A percentile compares a stretch with the other conserved stretches of the same genome.
Conservation (phyloP, 192 early-diverging fungal genomes). For the Backusella psychrophila region DNA sequence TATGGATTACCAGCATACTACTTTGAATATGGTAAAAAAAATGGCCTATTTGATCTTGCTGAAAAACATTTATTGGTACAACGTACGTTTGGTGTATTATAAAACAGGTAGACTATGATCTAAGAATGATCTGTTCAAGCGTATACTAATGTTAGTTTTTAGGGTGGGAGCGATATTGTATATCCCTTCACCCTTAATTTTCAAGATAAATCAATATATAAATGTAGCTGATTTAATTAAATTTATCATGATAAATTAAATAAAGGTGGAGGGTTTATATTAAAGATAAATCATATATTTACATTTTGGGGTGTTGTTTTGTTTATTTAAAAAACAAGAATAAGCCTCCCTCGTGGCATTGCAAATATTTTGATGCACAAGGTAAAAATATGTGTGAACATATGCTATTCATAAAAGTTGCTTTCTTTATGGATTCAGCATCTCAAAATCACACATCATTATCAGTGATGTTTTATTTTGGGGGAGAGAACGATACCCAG, state of each 20-base stretch:
- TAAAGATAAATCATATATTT: constrained; percentile 49
- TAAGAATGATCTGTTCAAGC: constrained; percentile 26
- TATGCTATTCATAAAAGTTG: too few relatives aligned
- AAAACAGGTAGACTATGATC: too few relatives aligned
- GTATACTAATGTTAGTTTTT: constrained; percentile 60
- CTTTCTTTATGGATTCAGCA: too few relatives aligned
- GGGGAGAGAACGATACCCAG: constrained; percentile 49
- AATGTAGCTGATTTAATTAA: background rate
- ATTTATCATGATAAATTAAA: background rate
- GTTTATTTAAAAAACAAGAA: constrained; percentile 39
- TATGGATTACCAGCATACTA: too few relatives aligned
- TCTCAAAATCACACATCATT: background rate
- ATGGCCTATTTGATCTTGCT: constrained; percentile 97
- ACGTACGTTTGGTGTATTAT: too few relatives aligned
- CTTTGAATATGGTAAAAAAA: constrained; percentile 29
- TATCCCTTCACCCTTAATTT: constrained; percentile 2
- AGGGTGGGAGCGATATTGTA: constrained; percentile 73
- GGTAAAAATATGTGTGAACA: constrained; percentile 53
- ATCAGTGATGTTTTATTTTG: constrained; percentile 50
- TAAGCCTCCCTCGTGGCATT: constrained; percentile 60
- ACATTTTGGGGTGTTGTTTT: background rate
- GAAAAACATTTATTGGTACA: constrained; percentile 41
- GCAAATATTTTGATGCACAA: constrained; percentile 84
- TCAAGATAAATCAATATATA: background rate
- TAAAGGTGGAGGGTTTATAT: constrained; percentile 65